Evolutionary conservation across 495 filamentous ascomycete genomes (phyloP).

Genomic region (Penicillium waksmanii): DNA sequence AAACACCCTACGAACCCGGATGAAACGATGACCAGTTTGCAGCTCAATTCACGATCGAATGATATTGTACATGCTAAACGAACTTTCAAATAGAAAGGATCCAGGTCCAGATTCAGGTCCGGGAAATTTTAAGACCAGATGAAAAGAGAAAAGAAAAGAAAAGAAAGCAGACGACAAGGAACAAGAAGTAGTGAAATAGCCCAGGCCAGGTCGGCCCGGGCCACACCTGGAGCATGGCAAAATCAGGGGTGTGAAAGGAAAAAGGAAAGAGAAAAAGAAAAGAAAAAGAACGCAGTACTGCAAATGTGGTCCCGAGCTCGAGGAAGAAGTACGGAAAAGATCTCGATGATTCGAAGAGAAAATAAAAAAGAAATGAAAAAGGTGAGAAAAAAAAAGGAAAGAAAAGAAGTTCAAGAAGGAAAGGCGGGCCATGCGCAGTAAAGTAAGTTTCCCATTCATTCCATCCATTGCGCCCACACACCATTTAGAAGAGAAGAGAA

Average conservation of each 20-base stretch:
- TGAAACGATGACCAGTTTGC: neutral
- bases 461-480: constrained; percentile 2
- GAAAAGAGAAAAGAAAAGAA: constrained; percentile 9
- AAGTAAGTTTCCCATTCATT: constrained; percentile 1
- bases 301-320: neutral
- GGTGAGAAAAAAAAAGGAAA: neutral
- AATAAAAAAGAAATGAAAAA: neutral
- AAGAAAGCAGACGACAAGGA: neutral
- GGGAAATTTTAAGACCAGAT: too few relatives aligned
- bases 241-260: neutral
- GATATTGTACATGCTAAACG: constrained; percentile 29
- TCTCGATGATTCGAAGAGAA: neutral
- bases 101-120: neutral
- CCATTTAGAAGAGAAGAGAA: constrained; percentile 5
- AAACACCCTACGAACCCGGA: neutral
- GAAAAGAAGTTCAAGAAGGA: neutral
- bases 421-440: neutral
- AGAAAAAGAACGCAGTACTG: neutral
- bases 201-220: too few relatives aligned
- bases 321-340: neutral
- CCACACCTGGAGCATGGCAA: too few relatives aligned
- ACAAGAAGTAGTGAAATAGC: constrained; percentile 1
- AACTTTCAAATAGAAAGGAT: constrained; percentile 4
- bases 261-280: constrained; percentile 8
- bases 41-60: constrained; percentile 8